Percentiles rank a stretch among this genome's conserved stretches.
Conservation (phyloP, 129 eudicot species). For the Artemisia tridentata region DNA sequence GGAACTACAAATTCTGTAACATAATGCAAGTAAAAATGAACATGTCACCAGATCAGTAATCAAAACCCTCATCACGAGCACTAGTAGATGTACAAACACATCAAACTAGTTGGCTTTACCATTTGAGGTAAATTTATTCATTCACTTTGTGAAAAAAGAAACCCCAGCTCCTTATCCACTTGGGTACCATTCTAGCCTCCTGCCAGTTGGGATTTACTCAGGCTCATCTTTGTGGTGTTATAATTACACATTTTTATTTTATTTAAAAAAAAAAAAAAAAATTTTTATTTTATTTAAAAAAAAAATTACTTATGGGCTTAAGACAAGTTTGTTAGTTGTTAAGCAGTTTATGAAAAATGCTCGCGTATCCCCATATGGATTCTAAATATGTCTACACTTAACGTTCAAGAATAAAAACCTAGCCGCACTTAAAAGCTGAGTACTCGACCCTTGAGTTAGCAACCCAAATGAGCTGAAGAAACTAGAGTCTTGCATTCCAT, state of each 20-base stretch:
- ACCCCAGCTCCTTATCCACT: neutral
- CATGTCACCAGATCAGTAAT: neutral
- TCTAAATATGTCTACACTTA: too few relatives aligned
- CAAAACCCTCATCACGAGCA: constrained; percentile 8
- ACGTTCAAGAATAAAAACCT: too few relatives aligned
- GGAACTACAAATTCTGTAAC: neutral
- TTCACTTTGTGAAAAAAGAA: neutral
- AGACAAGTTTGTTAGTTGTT: neutral
- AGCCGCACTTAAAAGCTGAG: too few relatives aligned
- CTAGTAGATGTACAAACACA: neutral
- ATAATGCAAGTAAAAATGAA: neutral
- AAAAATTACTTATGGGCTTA: too few relatives aligned
- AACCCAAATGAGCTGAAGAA: too few relatives aligned
- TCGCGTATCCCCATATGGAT: neutral
- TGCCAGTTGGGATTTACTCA: neutral
- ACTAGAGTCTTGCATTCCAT: too few relatives aligned
- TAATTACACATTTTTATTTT: too few relatives aligned
- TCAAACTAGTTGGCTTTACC: neutral
- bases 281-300: too few relatives aligned
- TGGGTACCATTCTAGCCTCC: neutral
- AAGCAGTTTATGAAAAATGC: neutral
- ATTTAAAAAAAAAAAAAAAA: too few relatives aligned
- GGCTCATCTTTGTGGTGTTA: neutral
- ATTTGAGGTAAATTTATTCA: neutral
- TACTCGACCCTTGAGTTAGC: too few relatives aligned